phyloP scores from a whole-genome alignment of 1,284 basidiomycete species.

The Microstroma glucosiphilum region DNA sequence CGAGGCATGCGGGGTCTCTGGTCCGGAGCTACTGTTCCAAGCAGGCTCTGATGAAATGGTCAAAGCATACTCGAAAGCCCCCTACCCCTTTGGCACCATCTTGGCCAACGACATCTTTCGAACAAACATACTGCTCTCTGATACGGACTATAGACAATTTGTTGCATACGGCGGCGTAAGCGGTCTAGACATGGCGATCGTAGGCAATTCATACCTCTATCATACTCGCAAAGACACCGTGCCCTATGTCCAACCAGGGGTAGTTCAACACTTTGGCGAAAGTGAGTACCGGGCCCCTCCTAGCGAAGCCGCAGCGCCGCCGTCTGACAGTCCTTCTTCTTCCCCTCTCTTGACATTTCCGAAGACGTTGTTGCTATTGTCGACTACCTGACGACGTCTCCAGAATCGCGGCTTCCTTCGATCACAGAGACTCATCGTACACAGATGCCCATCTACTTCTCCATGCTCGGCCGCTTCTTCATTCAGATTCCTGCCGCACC shows the following conservation, averaged over 20 bases:
- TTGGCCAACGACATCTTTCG: constrained; percentile 90
- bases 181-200: constrained; percentile 73
- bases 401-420: constrained; percentile 40
- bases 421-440: constrained; percentile 18
- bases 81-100: constrained; percentile 83
- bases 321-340: neutral
- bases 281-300: constrained; percentile 54
- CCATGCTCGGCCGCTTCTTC: constrained; percentile 50
- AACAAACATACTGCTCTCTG: constrained; percentile 74
- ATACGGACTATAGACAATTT: constrained; percentile 63
- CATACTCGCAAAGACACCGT: constrained; percentile 82
- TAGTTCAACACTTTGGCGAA: constrained; percentile 79
- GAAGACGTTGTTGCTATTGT: constrained; percentile 66
- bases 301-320: neutral
- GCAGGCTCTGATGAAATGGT: constrained; percentile 92
- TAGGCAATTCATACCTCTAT: constrained; percentile 88
- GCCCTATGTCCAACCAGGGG: constrained; percentile 72
- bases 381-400: constrained; percentile 62
- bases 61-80: constrained; percentile 76
- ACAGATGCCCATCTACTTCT: constrained; percentile 66
- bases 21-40: constrained; percentile 88
- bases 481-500: constrained; percentile 56
- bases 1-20: constrained; percentile 84
- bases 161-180: constrained; percentile 67
- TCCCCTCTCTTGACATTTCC: neutral